Evolutionary conservation across 306 rosid genomes (phyloP), one percentile per base, ranked within the genome.

Genomic region (Prunus mongolica): DNA sequence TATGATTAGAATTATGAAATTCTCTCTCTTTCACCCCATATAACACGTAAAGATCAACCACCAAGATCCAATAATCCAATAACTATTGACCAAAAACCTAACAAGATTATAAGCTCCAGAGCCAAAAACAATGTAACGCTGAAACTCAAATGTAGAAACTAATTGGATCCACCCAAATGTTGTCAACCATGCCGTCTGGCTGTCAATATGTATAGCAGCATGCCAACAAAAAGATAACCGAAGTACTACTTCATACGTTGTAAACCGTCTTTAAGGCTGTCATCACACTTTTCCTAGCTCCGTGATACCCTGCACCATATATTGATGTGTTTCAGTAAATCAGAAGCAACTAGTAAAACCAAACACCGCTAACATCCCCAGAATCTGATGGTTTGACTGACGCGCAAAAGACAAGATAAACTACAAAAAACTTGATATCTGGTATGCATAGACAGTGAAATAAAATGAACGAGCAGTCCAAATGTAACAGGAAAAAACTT

Each of bases 261-360:
- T 61, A 78, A 76, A 69, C 85, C 82, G 74, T 77, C 75, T 80
- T 61, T 82, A 85, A 71, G 78, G 80, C 80, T 67, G 83, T 82
- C 62, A 76, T 81, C 81, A 80, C 70, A 83, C 80, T 72, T 86
- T 76, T 54, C 62, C 18, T 58, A 56, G 78, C 84, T 78, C 79
- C 57, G 61, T 73, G 58, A 78, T 78, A 77, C 65, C 84, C 87
- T 82, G 87, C 82, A 79, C 72, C 75, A 58, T 41, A 51, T 16
- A 57, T 32, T 56, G 10, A 74, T 56, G 65, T 69, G 67, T 62
- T 50, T 64, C 50, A 74, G 71, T 56, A 34, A 3, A 72, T 69
- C 51, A 77, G 81, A 20, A 66, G 68, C 75, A 79, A 62, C 65
- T 67, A 74, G 65, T 60, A 63, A 77, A 78, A 69, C 22, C 63